Conservation (phyloP, 169 alveolate species). For the Condylostoma magnum region DNA sequence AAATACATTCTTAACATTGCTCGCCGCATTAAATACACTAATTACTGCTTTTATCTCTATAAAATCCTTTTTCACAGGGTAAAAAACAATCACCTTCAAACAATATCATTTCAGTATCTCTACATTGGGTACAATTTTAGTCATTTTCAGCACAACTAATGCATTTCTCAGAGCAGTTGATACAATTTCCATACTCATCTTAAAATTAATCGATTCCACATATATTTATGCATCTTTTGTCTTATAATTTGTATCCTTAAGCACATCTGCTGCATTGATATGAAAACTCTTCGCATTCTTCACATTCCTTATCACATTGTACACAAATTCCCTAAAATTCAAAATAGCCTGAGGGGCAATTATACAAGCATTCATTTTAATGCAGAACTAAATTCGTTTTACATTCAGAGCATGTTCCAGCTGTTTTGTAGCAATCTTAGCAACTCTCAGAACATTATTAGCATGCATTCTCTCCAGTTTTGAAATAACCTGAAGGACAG, state of each 20-base stretch:
- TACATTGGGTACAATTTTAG: neutral
- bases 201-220: neutral
- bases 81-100: neutral
- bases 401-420: neutral
- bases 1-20: neutral
- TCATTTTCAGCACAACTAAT: neutral
- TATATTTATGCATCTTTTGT: neutral
- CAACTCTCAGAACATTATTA: neutral
- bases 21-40: neutral
- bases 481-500: constrained; percentile 3
- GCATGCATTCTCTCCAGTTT: neutral
- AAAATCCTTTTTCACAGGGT: neutral
- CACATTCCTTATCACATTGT: neutral
- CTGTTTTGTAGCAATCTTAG: neutral
- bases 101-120: neutral
- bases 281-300: neutral
- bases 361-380: neutral
- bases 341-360: constrained; percentile 9
- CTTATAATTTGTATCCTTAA: neutral
- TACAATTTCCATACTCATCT: neutral
- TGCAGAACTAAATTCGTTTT: neutral
- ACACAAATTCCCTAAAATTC: neutral
- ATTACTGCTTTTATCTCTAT: neutral
- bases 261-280: neutral
- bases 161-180: neutral